Evolutionary conservation across 2,329 filamentous ascomycete species (phyloP).

Genomic region (Colletotrichum limetticola): DNA sequence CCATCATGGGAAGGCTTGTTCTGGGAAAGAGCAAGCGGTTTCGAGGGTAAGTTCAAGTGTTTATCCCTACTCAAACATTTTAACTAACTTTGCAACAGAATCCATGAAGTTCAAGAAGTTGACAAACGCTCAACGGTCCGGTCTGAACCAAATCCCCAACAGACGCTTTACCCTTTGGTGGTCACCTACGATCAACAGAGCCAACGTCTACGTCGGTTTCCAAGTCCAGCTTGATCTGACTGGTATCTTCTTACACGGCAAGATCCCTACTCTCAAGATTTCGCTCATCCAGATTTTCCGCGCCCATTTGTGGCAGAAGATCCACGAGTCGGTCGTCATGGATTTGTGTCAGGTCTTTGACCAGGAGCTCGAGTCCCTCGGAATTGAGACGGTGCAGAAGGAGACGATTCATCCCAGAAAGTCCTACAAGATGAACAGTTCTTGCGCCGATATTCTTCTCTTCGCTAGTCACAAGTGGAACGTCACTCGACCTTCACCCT

Average conservation of each 20-base stretch:
- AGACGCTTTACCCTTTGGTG: constrained; percentile 99
- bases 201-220: constrained; percentile 99
- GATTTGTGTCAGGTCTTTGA: constrained; percentile 99
- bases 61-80: background rate
- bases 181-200: constrained; percentile 92
- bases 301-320: constrained; percentile 99
- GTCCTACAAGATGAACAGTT: constrained; percentile 99
- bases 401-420: constrained; percentile 99
- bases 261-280: constrained; percentile 98
- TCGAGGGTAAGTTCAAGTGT: background rate
- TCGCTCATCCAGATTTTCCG: constrained; percentile 99
- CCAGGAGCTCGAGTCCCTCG: constrained; percentile 93
- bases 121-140: constrained; percentile 95
- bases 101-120: constrained; percentile 99
- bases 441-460: constrained; percentile 94
- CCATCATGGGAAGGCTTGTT: constrained; percentile 97
- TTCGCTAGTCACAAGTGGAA: constrained; percentile 99
- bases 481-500: constrained; percentile 88
- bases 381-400: constrained; percentile 98
- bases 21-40: constrained; percentile 73
- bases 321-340: constrained; percentile 99
- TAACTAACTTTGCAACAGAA: constrained; percentile 43
- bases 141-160: constrained; percentile 98
- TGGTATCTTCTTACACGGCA: constrained; percentile 98
- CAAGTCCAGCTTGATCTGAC: constrained; percentile 98